Conservation (phyloP, 1,284 basidiomycete species). For the Papiliotrema fonsecae region DNA sequence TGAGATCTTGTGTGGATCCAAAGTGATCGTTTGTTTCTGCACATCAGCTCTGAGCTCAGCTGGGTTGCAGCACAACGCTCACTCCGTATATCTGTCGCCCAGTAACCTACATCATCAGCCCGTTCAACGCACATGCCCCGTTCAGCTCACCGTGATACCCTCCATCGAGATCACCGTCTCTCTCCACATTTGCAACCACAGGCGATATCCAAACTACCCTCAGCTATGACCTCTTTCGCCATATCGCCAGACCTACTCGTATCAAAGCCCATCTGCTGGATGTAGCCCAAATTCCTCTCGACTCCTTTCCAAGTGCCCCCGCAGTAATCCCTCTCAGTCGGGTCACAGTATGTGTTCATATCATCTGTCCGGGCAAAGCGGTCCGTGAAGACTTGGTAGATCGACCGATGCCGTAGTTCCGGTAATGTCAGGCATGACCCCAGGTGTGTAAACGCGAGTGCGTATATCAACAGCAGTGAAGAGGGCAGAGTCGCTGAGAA, state of each 20-base stretch:
- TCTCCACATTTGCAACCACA: slow-evolving; percentile 46
- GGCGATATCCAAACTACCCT: slow-evolving; percentile 50
- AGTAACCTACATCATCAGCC: slow-evolving; percentile 38
- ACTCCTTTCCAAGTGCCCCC: slow-evolving; percentile 47
- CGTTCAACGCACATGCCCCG: not conserved
- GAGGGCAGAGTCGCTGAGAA: no score
- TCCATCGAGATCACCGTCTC: slow-evolving; percentile 24
- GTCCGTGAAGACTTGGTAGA: slow-evolving; percentile 48
- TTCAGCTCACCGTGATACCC: slow-evolving; percentile 48
- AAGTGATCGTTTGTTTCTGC: slow-evolving; percentile 42
- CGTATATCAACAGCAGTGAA: slow-evolving; percentile 1
- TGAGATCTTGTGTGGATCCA: slow-evolving; percentile 48
- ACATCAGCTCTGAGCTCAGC: not conserved
- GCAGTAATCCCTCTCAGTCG: slow-evolving; percentile 35
- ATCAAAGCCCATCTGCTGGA: slow-evolving; percentile 49
- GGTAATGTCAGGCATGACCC: slow-evolving; percentile 26
- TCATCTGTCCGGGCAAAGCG: slow-evolving; percentile 39
- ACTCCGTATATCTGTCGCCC: slow-evolving; percentile 42
- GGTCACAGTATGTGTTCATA: slow-evolving; percentile 24
- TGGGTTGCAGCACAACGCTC: not conserved
- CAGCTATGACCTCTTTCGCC: not conserved
- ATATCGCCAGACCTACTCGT: slow-evolving; percentile 28
- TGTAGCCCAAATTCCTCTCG: slow-evolving; percentile 41
- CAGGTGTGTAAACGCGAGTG: not conserved
- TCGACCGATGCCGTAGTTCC: slow-evolving; percentile 38